Base-by-base conservation (phyloP, 2,329 filamentous ascomycete genomes). In the Alternaria novae-zelandiae region DNA sequence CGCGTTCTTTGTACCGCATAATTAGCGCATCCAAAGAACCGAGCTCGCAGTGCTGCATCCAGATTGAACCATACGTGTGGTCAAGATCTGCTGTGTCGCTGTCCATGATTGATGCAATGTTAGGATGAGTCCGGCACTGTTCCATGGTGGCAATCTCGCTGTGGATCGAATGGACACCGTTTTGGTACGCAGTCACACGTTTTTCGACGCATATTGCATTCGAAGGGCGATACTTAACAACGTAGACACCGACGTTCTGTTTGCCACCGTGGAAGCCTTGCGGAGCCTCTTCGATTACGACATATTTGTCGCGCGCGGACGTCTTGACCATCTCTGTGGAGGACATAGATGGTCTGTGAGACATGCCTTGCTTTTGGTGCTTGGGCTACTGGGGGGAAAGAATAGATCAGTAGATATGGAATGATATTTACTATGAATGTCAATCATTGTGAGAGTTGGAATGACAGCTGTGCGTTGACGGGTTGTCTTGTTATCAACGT, bases 41-140 rank as follows among this genome's bases (percentile, higher is more conserved):
- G 2, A 68, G 61, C 26, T 69, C 66, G 49, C 67, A 71, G 47
- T 59, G 44, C 32, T 66, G 56, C 58, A 68, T 66, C 54, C 59
- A 70, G 13, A 71, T 55, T 11, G 50, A 60, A 9, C 13, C 21
- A 26, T 49, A 49, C 46, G 46, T 49, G 21, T n/a, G 20, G 15
- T 26, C 46, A 7, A 23, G 11, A 21, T 49, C 15, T 23, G 21
- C 23, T 23, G 21, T 49, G 10, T 49, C 13, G 46, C 25, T 21
- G 0, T 44, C 21, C 25, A n/a, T 13, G 8, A 43, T 44, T 7
- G 20, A 54, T 41, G 2, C n/a, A 17, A 41, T 41, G n/a, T 41
- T 41, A 3, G 36, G 36, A 41, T 41, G 36, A 10, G 1, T 41
- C 9, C 36, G 36, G n/a, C 36, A 41, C 2, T 17, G 36, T 17